A percentile compares a stretch with the other conserved stretches of the same genome.
Evolutionary conservation across 164 flowering plant species (phyloP).

Genomic region (Nymphaea colorata): DNA sequence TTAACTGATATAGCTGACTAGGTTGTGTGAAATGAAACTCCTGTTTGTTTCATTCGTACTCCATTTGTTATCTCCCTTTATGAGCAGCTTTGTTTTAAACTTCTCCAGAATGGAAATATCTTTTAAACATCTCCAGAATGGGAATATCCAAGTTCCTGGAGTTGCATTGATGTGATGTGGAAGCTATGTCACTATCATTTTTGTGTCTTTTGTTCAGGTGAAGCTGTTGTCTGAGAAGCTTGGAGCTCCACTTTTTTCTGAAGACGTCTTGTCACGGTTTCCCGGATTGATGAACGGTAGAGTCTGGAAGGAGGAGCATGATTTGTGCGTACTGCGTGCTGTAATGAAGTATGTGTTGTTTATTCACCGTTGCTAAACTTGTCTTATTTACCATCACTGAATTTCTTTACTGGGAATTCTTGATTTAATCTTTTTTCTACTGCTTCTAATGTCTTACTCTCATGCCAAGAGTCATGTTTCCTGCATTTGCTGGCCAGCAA

Average conservation of each 20-base stretch:
- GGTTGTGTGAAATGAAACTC: too few relatives aligned
- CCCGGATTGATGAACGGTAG: conserved; percentile 64
- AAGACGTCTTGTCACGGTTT: conserved; percentile 46
- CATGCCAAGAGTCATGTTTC: background rate
- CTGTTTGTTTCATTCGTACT: too few relatives aligned
- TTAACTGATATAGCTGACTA: too few relatives aligned
- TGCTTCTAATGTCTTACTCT: background rate
- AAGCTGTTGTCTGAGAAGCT: conserved; percentile 29
- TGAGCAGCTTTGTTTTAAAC: too few relatives aligned
- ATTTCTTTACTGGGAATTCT: background rate
- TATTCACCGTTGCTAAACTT: background rate
- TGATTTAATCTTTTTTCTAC: background rate
- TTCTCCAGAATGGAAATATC: too few relatives aligned
- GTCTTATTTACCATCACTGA: too few relatives aligned
- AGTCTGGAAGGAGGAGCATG: conserved; percentile 86
- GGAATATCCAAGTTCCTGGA: too few relatives aligned
- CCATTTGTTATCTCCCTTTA: too few relatives aligned
- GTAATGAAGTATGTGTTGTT: conserved; percentile 55
- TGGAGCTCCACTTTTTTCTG: conserved; percentile 39
- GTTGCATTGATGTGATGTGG: too few relatives aligned
- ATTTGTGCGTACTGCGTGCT: conserved; percentile 49
- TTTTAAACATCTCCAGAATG: too few relatives aligned
- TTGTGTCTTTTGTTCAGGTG: conserved; percentile 25
- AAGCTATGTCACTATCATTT: too few relatives aligned
- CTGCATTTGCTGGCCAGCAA: background rate